Percentiles rank a stretch among this genome's conserved stretches.
Evolutionary conservation across 306 rosid genomes (phyloP).

Genomic region (Dryas alaskensis): DNA sequence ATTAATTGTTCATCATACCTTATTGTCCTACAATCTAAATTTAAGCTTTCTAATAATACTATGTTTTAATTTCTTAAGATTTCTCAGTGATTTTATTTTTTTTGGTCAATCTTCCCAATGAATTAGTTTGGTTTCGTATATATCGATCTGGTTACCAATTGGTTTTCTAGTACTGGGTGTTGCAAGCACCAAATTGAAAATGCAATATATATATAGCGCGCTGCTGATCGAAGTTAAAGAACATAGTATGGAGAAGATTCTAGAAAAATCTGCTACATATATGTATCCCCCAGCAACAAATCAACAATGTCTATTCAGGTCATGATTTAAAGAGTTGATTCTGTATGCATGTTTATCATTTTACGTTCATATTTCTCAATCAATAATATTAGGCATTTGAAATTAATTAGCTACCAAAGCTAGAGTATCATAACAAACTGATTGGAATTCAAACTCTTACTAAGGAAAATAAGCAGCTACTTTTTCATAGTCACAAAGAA

Average conservation of each 20-base stretch:
- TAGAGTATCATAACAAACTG: neutral
- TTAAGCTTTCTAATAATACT: too few relatives aligned
- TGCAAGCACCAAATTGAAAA: too few relatives aligned
- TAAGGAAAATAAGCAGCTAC: neutral
- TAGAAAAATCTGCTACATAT: neutral
- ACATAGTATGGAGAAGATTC: neutral
- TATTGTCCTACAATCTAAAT: too few relatives aligned
- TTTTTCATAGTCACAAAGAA: constrained; percentile 8
- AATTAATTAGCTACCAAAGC: neutral
- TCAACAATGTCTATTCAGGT: neutral
- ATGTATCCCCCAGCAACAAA: neutral
- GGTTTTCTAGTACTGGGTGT: too few relatives aligned
- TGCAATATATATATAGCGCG: too few relatives aligned
- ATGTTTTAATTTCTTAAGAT: too few relatives aligned
- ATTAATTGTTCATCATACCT: too few relatives aligned
- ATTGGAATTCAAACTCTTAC: constrained; percentile 7
- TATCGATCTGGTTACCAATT: too few relatives aligned
- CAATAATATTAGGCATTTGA: neutral
- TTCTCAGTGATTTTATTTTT: too few relatives aligned
- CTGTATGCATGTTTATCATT: neutral
- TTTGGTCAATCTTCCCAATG: too few relatives aligned
- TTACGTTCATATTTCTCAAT: neutral
- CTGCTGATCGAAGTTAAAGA: neutral
- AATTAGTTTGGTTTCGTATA: too few relatives aligned
- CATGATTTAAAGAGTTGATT: neutral